Evolutionary conservation across 495 filamentous ascomycete species (phyloP), one percentile per base, ranked within the genome.

Genomic region (Talaromyces thailandensis): DNA sequence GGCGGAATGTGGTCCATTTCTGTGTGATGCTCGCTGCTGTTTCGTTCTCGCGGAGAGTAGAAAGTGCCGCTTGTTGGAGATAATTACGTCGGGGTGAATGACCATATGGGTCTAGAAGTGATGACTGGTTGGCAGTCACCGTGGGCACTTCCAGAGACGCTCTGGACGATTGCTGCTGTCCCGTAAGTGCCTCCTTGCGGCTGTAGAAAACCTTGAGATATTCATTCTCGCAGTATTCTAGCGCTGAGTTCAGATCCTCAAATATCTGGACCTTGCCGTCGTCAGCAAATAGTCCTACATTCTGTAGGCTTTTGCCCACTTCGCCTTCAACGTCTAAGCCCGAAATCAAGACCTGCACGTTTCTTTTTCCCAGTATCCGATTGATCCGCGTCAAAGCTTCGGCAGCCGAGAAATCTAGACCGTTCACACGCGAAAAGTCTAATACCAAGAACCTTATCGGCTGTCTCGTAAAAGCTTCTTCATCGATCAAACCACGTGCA

Each of bases 171-270:
- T 55, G 40, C 14, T 53, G 48, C 37, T 64, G 29, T 21, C 75
- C 73, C 14, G 75, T 25, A 11, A 78, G 61, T 6, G 73, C 73
- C 64, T 78, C 73, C 37, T 79, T 78, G 58, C 75, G 76, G 50
- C 64, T 82, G 69, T 94, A 96, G 63, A 96, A 89, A 0, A 88
- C 86, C 64, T 92, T 90, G 12, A 98, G 80, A 25, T 96, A 90
- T 62, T 96, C 89, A 67, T 98, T 98, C 73, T 98, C 94, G 73
- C 93, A 96, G 67, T 83, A 88, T 68, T 98, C 95, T 2, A 98
- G 80, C 0, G 92, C 94, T 4, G 88, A 89, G 73, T 98, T 98
- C 52, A 98, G 82, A 64, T 95, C 89, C 61, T 89, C 89, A 63
- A 96, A 93, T 18, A 96, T 84, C 62, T 84, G 82, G 25, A 92